Evolutionary conservation across 176 grass and related monocot species (phyloP).

Genomic region (Calamus simplicifolius): DNA sequence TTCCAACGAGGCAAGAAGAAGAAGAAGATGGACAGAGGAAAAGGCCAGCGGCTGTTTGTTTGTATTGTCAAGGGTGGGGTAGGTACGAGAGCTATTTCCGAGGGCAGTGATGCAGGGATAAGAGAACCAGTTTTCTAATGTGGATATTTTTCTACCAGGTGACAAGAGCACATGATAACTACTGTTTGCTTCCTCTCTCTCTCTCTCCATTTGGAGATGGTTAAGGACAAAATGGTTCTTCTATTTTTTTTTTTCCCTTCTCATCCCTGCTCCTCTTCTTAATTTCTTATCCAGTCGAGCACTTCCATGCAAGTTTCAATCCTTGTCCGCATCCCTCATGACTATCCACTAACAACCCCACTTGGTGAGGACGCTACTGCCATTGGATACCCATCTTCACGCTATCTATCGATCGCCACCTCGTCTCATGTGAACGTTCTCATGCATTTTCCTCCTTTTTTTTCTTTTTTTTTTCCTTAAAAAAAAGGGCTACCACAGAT

Average conservation of each 20-base stretch:
- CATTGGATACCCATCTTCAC: constrained; percentile 11
- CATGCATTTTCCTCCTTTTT: too few species aligned
- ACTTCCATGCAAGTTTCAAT: background rate
- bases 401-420: constrained; percentile 22
- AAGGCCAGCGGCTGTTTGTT: background rate
- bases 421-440: too few species aligned
- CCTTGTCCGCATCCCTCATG: background rate
- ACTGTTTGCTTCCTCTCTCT: background rate
- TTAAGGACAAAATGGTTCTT: background rate
- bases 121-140: constrained; percentile 11
- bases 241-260: too few species aligned
- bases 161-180: constrained; percentile 25
- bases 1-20: constrained; percentile 6
- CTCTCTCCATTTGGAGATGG: background rate
- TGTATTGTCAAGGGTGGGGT: background rate
- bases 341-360: background rate
- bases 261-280: background rate
- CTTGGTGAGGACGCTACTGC: background rate
- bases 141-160: constrained; percentile 18
- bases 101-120: constrained; percentile 1
- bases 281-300: background rate
- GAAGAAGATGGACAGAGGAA: constrained; percentile 14
- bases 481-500: constrained; percentile 11
- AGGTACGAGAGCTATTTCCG: background rate
- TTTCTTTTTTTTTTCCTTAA: too few species aligned